phyloP scores from a whole-genome alignment of 1,284 basidiomycete species.

The Sporisorium sorghi region DNA sequence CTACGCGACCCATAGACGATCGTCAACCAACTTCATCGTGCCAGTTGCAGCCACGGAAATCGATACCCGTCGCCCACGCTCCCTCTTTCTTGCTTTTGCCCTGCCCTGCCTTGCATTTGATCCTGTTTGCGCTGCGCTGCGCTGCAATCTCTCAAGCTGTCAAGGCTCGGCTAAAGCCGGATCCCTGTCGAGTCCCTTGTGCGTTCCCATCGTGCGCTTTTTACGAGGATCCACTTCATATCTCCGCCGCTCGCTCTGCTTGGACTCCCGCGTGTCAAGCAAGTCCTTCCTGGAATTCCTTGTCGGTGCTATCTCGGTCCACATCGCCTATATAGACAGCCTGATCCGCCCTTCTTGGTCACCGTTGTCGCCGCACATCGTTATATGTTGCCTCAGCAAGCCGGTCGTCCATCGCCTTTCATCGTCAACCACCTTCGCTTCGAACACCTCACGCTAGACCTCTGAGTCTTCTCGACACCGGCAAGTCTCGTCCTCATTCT shows the following conservation, averaged over 20 bases:
- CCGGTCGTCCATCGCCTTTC: conserved; percentile 1
- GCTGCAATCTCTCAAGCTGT: neutral
- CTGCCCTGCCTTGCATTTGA: conserved; percentile 10
- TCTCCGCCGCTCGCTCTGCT: conserved; percentile 23
- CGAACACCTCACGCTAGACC: neutral
- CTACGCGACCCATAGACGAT: conserved; percentile 15
- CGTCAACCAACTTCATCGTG: conserved; percentile 4
- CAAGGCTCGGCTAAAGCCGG: conserved; percentile 19
- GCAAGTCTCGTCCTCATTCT: neutral
- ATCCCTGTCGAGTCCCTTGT: neutral
- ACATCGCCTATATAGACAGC: neutral
- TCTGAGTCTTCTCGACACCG: neutral
- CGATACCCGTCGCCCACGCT: conserved; percentile 24
- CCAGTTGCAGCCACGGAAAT: conserved; percentile 15
- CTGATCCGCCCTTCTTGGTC: conserved; percentile 4
- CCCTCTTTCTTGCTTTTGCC: too few relatives aligned
- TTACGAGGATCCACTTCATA: conserved; percentile 22
- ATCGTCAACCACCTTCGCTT: conserved; percentile 11
- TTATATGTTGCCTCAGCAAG: conserved; percentile 12
- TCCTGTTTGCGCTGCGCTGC: conserved; percentile 3
- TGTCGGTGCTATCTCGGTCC: conserved; percentile 27
- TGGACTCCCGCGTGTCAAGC: conserved; percentile 3
- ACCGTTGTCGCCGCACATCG: conserved; percentile 5
- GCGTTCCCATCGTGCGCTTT: conserved; percentile 11
- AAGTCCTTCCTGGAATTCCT: neutral